Conservation (phyloP, 2,329 filamentous ascomycete genomes). For the Thielaviopsis cerberus region DNA sequence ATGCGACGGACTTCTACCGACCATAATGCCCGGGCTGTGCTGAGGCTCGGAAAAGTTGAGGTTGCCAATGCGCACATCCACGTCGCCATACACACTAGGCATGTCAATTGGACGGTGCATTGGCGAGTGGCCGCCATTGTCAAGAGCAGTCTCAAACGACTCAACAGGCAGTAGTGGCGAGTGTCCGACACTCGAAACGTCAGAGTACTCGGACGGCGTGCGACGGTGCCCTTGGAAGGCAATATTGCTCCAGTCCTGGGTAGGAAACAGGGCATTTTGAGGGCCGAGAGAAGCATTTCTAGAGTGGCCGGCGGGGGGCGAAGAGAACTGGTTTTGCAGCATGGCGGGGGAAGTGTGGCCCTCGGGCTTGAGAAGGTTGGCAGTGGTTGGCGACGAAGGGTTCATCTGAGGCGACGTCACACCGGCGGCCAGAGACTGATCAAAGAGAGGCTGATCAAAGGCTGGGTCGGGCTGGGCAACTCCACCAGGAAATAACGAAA, state of each 20-base stretch:
- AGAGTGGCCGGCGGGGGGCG: conserved; percentile 31
- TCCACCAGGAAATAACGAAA: conserved; percentile 41
- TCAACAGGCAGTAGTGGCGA: conserved; percentile 66
- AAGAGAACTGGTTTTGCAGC: conserved; percentile 38
- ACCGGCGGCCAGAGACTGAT: conserved; percentile 25
- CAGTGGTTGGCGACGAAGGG: conserved; percentile 34
- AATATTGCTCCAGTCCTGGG: conserved; percentile 37
- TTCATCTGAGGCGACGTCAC: conserved; percentile 38
- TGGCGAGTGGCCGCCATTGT: conserved; percentile 56
- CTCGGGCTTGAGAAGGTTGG: conserved; percentile 35
- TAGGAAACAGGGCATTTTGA: conserved; percentile 35
- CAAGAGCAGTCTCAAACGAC: conserved; percentile 49
- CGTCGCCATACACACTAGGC: conserved; percentile 21
- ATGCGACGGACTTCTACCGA: conserved; percentile 65
- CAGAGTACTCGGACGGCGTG: conserved; percentile 77
- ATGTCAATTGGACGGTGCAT: conserved; percentile 61
- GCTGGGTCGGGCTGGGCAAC: conserved; percentile 32
- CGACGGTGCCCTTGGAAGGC: conserved; percentile 69
- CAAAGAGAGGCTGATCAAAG: conserved; percentile 44
- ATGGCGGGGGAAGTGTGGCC: conserved; percentile 31
- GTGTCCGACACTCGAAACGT: conserved; percentile 67
- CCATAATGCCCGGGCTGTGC: conserved; percentile 39
- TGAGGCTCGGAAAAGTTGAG: conserved; percentile 61
- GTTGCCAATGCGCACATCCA: conserved; percentile 40
- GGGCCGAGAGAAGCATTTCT: conserved; percentile 38